These are phyloP conservation scores for Heritiera fomes DNA, from an alignment of 345 rosid genomes.

Conservation along the genomic window DNA sequence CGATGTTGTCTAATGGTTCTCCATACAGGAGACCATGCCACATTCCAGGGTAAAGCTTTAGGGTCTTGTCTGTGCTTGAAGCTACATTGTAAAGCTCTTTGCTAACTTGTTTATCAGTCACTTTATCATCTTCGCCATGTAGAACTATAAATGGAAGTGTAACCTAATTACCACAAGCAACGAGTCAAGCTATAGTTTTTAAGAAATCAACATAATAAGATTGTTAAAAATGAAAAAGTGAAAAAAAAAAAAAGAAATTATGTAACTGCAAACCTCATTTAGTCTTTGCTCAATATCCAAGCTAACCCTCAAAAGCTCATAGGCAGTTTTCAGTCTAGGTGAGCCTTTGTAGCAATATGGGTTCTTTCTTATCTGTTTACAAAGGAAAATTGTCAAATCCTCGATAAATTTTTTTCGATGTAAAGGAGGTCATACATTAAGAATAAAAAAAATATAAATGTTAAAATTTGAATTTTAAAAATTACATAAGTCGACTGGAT, in stretches of 20 bases:
- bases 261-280: conserved; percentile 39
- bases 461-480: too few species aligned
- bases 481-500: too few species aligned
- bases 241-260: too few species aligned
- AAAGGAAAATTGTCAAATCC: too few species aligned
- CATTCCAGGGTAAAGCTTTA: conserved; percentile 72
- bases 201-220: too few species aligned
- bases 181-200: background rate
- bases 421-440: too few species aligned
- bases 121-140: conserved; percentile 77
- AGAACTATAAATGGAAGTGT: conserved; percentile 72
- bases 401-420: too few species aligned
- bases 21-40: conserved; percentile 85
- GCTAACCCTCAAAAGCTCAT: conserved; percentile 52
- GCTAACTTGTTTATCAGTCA: conserved; percentile 61
- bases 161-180: conserved; percentile 36
- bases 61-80: conserved; percentile 64
- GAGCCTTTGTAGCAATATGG: too few species aligned
- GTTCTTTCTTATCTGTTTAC: too few species aligned
- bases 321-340: too few species aligned
- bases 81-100: conserved; percentile 47
- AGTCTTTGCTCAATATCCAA: conserved; percentile 61
- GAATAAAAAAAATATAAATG: too few species aligned
- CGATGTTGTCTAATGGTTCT: conserved; percentile 51
- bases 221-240: too few species aligned